These are phyloP conservation scores for Geranium incanum DNA, from an alignment of 441 rosid species.

Conservation along the genomic window DNA sequence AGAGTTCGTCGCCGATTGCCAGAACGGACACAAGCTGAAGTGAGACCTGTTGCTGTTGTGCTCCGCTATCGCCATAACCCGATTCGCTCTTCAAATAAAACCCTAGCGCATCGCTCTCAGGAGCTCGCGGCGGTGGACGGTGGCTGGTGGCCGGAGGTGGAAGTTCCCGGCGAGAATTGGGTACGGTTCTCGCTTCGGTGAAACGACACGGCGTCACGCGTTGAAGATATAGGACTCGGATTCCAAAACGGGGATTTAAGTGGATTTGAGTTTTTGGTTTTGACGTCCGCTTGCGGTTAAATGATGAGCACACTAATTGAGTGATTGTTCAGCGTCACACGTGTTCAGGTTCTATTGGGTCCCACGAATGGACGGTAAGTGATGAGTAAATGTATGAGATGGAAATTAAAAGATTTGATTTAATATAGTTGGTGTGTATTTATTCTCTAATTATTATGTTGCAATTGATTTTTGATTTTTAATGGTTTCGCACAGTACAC, in stretches of 20 bases:
- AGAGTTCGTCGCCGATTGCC: conserved; percentile 41
- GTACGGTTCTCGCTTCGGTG: not conserved
- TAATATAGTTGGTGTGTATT: not conserved
- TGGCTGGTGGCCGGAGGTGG: not conserved
- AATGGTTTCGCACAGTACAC: not conserved
- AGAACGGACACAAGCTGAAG: conserved; percentile 63
- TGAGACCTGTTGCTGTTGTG: conserved; percentile 25
- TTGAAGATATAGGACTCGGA: conserved; percentile 7
- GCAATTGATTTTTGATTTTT: not conserved
- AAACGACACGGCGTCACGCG: not conserved
- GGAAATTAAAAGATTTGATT: not conserved
- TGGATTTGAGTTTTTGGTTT: not conserved
- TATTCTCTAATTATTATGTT: not conserved
- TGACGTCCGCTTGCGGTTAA: not conserved
- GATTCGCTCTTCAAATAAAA: not conserved
- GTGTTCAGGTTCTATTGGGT: not conserved
- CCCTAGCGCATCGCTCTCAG: not conserved
- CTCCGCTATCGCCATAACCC: conserved; percentile 49
- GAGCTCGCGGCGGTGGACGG: not conserved
- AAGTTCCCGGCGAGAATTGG: not conserved
- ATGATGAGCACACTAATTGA: conserved; percentile 2
- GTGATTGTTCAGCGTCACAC: not conserved
- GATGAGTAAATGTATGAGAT: not conserved
- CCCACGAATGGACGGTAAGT: not conserved
- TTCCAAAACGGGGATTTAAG: not conserved